Evolutionary conservation across 2,329 filamentous ascomycete genomes (phyloP), one percentile per base, ranked within the genome.

Genomic region (Mycosphaerella arachidis): DNA sequence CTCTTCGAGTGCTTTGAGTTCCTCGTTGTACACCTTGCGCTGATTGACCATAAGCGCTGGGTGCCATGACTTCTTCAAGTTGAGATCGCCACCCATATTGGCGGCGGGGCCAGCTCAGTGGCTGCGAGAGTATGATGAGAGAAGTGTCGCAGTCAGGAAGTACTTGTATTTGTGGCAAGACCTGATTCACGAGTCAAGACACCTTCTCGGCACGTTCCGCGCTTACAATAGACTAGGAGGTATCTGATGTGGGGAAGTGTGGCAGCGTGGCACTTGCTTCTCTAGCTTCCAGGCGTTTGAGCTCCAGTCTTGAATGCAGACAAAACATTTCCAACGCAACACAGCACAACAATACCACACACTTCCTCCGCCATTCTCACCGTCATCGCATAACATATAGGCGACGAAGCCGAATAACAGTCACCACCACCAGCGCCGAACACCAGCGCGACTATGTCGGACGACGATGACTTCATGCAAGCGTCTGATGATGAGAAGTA

Each of bases 31-130:
- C 67, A 97, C 92, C 74, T 85, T 86, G 75, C 86, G 86, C 80
- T 96, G 94, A 76, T 99, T 99, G 79, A 88, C 90, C 78, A 92
- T 86, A 66, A 97, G 83, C 69, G 87, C 86, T 62, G 94, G 93
- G 78, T 99, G 93, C 86, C 93, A 99, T 81, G 90, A 84, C 74
- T 86, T 87, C 78, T 97, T 97, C 70, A 96, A 78, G 73, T 97
- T 97, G 72, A 99, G 85, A 82, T 97, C 92, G 73, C 92, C 92
- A 79, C 92, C 92, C 89, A 95, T 96, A 66, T 77, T 89, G 78
- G 69, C 74, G 72, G 70, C 62, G 61, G 31, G 53, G 52, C 56
- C 33, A 37, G 30, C 18, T 33, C 37, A 24, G 46, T 52, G 31
- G 31, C 40, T 43, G 40, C 40, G 18, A 45, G 7, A 45, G 40